Conservation (phyloP, 495 filamentous ascomycete genomes). For the Aspergillus coremiiformis region DNA sequence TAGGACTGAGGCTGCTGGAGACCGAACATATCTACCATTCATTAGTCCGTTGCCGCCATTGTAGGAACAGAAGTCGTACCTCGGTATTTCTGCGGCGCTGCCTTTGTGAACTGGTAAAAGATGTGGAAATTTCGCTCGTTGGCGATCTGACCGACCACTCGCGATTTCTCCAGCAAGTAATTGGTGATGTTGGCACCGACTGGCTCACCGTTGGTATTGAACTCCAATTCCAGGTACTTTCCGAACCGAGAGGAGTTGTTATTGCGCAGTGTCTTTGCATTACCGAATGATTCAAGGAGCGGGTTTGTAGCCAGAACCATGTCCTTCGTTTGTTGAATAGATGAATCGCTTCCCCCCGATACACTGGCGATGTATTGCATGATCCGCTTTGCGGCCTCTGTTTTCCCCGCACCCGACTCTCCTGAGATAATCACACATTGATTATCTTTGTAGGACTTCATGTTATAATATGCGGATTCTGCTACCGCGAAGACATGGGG, state of each 20-base stretch:
- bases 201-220: constrained; percentile 87
- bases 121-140: constrained; percentile 99
- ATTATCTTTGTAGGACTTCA: constrained; percentile 99
- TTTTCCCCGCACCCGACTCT: constrained; percentile 97
- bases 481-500: constrained; percentile 98
- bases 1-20: constrained; percentile 90
- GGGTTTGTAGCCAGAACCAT: constrained; percentile 99
- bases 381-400: constrained; percentile 96
- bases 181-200: constrained; percentile 98
- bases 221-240: constrained; percentile 96
- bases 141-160: constrained; percentile 90
- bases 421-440: constrained; percentile 99
- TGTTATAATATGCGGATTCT: constrained; percentile 96
- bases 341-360: constrained; percentile 77
- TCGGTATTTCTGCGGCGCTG: constrained; percentile 76
- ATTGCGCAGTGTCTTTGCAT: constrained; percentile 95
- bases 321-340: constrained; percentile 96
- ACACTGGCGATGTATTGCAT: constrained; percentile 99
- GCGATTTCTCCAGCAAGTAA: constrained; percentile 89
- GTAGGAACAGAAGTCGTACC: constrained; percentile 29
- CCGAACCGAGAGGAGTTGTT: constrained; percentile 99
- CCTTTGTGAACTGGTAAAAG: constrained; percentile 98
- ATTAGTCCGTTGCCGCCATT: constrained; percentile 7
- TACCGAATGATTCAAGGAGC: constrained; percentile 93
- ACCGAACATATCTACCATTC: constrained; percentile 63